Conservation (phyloP, 2,329 filamentous ascomycete genomes). For the Phialophora macrospora region DNA sequence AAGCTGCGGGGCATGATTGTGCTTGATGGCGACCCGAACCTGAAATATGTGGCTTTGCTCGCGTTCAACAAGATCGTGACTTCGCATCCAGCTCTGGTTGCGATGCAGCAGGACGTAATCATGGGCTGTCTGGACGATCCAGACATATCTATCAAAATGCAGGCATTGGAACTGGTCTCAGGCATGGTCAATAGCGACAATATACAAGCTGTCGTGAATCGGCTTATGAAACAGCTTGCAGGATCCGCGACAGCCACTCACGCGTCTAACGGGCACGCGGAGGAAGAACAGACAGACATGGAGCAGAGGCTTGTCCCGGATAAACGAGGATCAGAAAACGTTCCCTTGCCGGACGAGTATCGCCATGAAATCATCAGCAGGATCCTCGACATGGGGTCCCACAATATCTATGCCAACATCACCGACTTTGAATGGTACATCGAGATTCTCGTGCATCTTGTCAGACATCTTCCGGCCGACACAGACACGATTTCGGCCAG, state of each 20-base stretch:
- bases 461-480: conserved; percentile 37
- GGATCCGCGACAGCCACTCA: conserved; percentile 63
- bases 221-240: conserved; percentile 80
- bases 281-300: conserved; percentile 55
- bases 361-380: conserved; percentile 78
- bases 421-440: conserved; percentile 98
- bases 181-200: conserved; percentile 93
- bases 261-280: conserved; percentile 44
- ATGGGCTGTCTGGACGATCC: conserved; percentile 93
- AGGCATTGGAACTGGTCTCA: conserved; percentile 87
- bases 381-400: conserved; percentile 86
- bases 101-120: conserved; percentile 93
- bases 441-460: conserved; percentile 82
- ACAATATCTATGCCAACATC: conserved; percentile 83
- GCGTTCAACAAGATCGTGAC: conserved; percentile 94
- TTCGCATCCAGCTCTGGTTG: conserved; percentile 85
- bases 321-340: conserved; percentile 56
- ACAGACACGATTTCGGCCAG: conserved; percentile 12
- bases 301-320: conserved; percentile 61
- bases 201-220: conserved; percentile 79
- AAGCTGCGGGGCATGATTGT: conserved; percentile 95
- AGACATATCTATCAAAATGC: conserved; percentile 92
- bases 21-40: conserved; percentile 88
- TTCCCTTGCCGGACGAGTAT: conserved; percentile 83
- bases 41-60: conserved; percentile 95